These are phyloP conservation scores for Plenodomus tracheiphilus DNA, from an alignment of 2,329 filamentous ascomycete genomes.

Conservation along the genomic window DNA sequence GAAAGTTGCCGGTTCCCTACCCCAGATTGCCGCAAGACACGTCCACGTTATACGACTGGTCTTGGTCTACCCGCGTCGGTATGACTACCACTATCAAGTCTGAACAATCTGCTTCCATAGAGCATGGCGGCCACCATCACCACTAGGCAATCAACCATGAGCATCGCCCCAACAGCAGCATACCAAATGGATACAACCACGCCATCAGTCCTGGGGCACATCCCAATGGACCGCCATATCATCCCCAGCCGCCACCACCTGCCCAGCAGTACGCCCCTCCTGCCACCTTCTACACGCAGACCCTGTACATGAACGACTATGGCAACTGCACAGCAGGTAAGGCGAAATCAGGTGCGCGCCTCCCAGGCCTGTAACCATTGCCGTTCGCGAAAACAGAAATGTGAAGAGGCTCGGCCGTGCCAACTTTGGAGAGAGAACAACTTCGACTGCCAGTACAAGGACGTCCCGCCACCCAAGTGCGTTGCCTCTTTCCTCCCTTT, in stretches of 20 bases:
- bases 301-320: conserved; percentile 38
- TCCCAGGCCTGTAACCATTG: conserved; percentile 68
- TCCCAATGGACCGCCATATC: conserved; percentile 32
- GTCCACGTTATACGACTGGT: no score
- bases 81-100: conserved; percentile 33
- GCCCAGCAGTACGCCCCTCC: conserved; percentile 38
- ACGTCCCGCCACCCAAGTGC: conserved; percentile 87
- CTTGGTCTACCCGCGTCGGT: conserved; percentile 30
- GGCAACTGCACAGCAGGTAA: conserved; percentile 25
- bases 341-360: conserved; percentile 44
- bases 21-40: no score
- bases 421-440: conserved; percentile 80
- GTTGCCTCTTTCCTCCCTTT: background rate
- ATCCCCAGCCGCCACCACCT: conserved; percentile 30
- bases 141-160: conserved; percentile 39
- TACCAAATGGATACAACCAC: conserved; percentile 38
- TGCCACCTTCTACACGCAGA: conserved; percentile 26
- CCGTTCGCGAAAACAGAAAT: conserved; percentile 47
- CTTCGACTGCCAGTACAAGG: conserved; percentile 83
- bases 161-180: conserved; percentile 37
- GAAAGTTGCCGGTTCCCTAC: no score
- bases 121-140: conserved; percentile 39
- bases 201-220: conserved; percentile 37
- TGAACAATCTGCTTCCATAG: conserved; percentile 36
- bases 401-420: conserved; percentile 46